Conservation (phyloP, 2,329 filamentous ascomycete species). For the Keithomyces neogunnii region DNA sequence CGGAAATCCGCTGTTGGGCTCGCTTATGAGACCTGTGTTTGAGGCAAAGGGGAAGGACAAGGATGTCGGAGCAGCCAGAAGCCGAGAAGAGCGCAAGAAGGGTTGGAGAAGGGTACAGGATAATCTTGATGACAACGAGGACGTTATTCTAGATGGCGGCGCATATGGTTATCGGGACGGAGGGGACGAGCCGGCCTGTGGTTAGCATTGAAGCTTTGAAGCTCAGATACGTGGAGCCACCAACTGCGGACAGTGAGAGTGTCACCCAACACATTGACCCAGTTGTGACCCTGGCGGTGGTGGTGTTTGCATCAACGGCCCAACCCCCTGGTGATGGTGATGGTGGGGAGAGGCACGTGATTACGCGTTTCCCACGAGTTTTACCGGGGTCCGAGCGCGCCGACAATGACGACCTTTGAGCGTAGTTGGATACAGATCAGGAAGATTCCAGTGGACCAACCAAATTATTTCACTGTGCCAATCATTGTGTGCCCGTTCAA, state of each 20-base stretch:
- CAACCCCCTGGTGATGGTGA: too few relatives aligned
- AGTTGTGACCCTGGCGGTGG: too few relatives aligned
- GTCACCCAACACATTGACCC: too few relatives aligned
- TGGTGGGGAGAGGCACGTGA: conserved; percentile 2
- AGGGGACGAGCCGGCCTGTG: conserved; percentile 30
- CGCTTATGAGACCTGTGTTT: conserved; percentile 56
- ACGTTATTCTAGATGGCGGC: conserved; percentile 49
- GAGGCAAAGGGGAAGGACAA: conserved; percentile 43
- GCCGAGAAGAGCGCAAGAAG: conserved; percentile 33
- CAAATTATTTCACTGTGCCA: too few relatives aligned
- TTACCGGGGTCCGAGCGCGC: neutral
- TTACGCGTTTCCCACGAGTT: conserved; percentile 4
- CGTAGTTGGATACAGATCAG: neutral
- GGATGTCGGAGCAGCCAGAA: conserved; percentile 19
- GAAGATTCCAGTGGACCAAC: too few relatives aligned
- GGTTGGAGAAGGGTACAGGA: conserved; percentile 55
- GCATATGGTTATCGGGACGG: conserved; percentile 27
- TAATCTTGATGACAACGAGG: conserved; percentile 50
- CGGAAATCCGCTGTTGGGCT: conserved; percentile 57
- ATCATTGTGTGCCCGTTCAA: too few relatives aligned
- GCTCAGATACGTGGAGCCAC: neutral
- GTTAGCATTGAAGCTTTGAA: conserved; percentile 12
- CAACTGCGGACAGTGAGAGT: neutral
- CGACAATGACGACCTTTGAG: neutral
- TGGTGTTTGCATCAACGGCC: too few relatives aligned